phyloP scores from a whole-genome alignment of 108 stramenopile genomes.

The Nitzschia sp. region DNA sequence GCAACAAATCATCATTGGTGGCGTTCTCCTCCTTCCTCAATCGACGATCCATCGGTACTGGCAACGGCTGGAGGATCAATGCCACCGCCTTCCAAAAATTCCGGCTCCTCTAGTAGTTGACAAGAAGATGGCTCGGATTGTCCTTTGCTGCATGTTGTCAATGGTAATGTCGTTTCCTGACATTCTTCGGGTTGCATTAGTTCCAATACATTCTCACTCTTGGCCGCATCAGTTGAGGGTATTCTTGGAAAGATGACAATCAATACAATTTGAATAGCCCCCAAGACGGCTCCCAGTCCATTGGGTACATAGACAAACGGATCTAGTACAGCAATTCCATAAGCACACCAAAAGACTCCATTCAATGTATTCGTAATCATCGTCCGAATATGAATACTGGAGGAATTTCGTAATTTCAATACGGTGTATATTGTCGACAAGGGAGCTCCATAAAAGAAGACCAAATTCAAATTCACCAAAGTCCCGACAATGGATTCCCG shows the following conservation, averaged over 20 bases:
- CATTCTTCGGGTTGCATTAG: no score
- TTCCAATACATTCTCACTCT: no score
- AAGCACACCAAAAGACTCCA: slow-evolving; percentile 73
- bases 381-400: slow-evolving; percentile 68
- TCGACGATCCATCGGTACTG: no score
- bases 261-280: slow-evolving; percentile 57
- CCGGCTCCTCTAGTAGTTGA: no score
- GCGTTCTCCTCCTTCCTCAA: no score
- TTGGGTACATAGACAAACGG: slow-evolving; percentile 74
- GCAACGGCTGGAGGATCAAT: no score
- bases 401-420: slow-evolving; percentile 42
- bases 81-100: no score
- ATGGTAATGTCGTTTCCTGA: no score
- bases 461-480: slow-evolving; percentile 67
- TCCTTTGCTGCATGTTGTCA: no score
- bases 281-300: slow-evolving; percentile 68
- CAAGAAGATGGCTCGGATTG: no score
- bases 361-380: slow-evolving; percentile 77
- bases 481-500: slow-evolving; percentile 61
- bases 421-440: slow-evolving; percentile 71
- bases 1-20: no score
- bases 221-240: neutral
- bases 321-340: slow-evolving; percentile 70
- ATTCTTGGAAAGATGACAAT: neutral
- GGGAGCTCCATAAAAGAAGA: slow-evolving; percentile 87